A percentile compares a stretch with the other conserved stretches of the same genome.
Conservation (phyloP, 495 filamentous ascomycete species). For the Neurospora hispaniola region DNA sequence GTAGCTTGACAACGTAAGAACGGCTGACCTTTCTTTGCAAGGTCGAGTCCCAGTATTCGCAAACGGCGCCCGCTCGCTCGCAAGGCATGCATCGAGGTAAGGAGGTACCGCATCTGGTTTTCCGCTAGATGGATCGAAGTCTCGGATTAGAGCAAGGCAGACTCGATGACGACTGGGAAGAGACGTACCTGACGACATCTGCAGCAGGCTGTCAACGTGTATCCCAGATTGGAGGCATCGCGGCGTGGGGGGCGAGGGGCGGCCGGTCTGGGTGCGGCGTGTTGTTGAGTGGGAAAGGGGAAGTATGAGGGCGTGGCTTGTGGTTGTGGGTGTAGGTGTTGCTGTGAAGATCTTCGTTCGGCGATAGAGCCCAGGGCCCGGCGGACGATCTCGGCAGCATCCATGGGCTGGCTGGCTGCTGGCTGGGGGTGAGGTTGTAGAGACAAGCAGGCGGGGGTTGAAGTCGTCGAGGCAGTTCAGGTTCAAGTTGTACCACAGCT, state of each 20-base stretch:
- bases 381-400: slow-evolving; percentile 39
- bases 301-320: neutral
- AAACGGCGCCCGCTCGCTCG: slow-evolving; percentile 76
- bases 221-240: slow-evolving; percentile 50
- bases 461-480: neutral
- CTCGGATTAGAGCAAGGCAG: neutral
- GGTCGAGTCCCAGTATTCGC: slow-evolving; percentile 86
- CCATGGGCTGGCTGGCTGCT: slow-evolving; percentile 26
- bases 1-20: slow-evolving; percentile 78
- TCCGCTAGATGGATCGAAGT: slow-evolving; percentile 46
- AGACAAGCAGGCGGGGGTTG: neutral
- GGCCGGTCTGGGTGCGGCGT: slow-evolving; percentile 18
- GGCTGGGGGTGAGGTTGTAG: neutral
- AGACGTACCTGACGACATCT: slow-evolving; percentile 64
- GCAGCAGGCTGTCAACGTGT: slow-evolving; percentile 81
- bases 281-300: slow-evolving; percentile 22
- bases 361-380: slow-evolving; percentile 35
- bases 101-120: slow-evolving; percentile 86
- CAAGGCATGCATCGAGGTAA: slow-evolving; percentile 87
- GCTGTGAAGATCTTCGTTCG: neutral
- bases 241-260: slow-evolving; percentile 19
- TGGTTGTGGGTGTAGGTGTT: neutral
- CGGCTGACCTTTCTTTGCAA: slow-evolving; percentile 68
- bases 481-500: neutral
- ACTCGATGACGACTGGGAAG: neutral